These are phyloP conservation scores for Podila verticillata DNA, from an alignment of 192 early-diverging fungal species.

Conservation along the genomic window DNA sequence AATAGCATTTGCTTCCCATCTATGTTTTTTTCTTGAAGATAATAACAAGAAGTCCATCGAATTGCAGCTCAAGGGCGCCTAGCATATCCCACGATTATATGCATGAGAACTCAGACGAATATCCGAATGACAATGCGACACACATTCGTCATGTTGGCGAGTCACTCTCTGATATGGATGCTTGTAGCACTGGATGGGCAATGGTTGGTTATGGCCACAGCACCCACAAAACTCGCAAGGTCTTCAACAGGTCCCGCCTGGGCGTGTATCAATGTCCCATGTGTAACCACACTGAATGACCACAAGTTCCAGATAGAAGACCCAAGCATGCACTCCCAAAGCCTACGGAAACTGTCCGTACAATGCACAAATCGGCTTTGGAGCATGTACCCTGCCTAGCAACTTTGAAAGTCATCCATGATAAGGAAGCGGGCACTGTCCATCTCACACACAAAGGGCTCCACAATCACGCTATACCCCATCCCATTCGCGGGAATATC, in stretches of 20 bases:
- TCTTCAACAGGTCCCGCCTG: neutral
- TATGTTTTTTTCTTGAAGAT: too few species aligned
- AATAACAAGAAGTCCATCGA: too few species aligned
- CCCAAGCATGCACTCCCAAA: neutral
- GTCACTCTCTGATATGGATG: neutral
- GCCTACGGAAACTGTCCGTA: neutral
- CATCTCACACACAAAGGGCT: neutral
- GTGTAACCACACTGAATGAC: neutral
- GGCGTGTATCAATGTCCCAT: conserved; percentile 10
- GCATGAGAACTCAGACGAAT: neutral
- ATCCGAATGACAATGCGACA: neutral
- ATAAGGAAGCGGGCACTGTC: neutral
- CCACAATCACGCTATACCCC: conserved; percentile 14
- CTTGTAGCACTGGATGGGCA: conserved; percentile 1
- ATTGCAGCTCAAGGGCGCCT: too few species aligned
- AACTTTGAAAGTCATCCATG: neutral
- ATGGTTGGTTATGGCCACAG: neutral
- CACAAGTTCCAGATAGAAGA: neutral
- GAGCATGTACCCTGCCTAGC: conserved; percentile 4
- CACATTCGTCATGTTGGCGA: neutral
- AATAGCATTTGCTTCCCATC: too few species aligned
- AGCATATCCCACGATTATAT: too few species aligned
- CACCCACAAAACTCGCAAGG: neutral
- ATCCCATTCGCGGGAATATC: neutral
- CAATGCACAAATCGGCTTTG: neutral